Base-by-base conservation (phyloP, 108 stramenopile genomes). In the Seminavis robusta region DNA sequence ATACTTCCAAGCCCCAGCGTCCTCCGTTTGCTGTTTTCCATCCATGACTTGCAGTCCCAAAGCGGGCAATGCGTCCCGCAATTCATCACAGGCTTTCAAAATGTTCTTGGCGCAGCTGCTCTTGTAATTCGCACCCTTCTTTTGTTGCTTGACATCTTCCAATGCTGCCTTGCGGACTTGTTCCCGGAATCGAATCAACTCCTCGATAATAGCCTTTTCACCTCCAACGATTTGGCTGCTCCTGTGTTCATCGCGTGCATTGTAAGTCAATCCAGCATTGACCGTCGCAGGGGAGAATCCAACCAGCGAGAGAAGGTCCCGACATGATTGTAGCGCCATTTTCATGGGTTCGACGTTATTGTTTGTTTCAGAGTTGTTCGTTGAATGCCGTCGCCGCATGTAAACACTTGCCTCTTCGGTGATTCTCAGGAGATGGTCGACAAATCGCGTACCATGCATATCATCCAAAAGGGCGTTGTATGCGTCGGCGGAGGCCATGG, bases 11-110 rank as follows among this genome's bases (percentile, higher is more conserved):
- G 32, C 30, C 4, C n/a, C 16, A 10, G 40, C 6, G 5, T 30
- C 60, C 6, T 45, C 25, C 9, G 36, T 37, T 13, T 37, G 11
- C 36, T 37, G 10, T 49, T 41, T 49, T 23, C 45, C 60, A 50
- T 90, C 89, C n/a, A 74, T 26, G 21, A 92, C 47, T 51, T 86
- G 63, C 4, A 93, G 59, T 4, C 91, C 91, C 3, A 86, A 43
- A 20, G 63, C 36, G 15, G 83, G 83, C 8, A 89, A 53, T 4
- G 51, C 47, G 65, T 89, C 86, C 4, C 91, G 78, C 32, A 84
- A 34, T 37, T 87, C 69, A 47, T 93, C 91, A 37, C 87, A 93
- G 26, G 74, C 29, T 8, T 49, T 21, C 9, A 93, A 59, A 24
- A 89, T 62, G 10, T 53, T n/a, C n/a, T 34, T 19, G 4, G 38